Percentiles rank a stretch among this genome's conserved stretches.
Conservation (phyloP, 805 yeast species). For the Ogataea methylovora region DNA sequence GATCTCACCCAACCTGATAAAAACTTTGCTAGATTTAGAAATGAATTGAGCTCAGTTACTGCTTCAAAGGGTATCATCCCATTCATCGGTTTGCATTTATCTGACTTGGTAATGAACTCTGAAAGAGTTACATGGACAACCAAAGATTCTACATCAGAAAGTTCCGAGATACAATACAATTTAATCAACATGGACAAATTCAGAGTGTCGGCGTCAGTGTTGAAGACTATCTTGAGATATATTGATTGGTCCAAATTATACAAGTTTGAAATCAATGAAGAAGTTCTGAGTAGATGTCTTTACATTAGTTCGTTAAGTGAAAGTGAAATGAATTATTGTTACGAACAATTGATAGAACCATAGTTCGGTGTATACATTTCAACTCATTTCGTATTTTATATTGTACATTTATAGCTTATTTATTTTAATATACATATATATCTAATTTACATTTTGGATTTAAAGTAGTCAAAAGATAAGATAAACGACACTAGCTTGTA, state of each 20-base stretch:
- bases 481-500: background rate
- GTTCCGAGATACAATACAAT: conserved; percentile 17
- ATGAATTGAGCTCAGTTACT: conserved; percentile 46
- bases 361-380: background rate
- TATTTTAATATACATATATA: background rate
- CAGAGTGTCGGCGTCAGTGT: conserved; percentile 66
- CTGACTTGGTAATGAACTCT: conserved; percentile 73
- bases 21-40: conserved; percentile 64
- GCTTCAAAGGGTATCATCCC: conserved; percentile 80
- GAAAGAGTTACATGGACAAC: conserved; percentile 40
- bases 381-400: background rate
- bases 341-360: conserved; percentile 9
- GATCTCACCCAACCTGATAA: conserved; percentile 64
- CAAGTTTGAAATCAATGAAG: conserved; percentile 45
- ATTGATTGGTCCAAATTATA: conserved; percentile 82
- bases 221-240: conserved; percentile 67
- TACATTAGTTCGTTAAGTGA: conserved; percentile 69
- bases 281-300: conserved; percentile 73
- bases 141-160: conserved; percentile 1
- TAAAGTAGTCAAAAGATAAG: background rate
- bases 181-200: conserved; percentile 74
- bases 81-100: conserved; percentile 76
- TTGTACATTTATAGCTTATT: background rate
- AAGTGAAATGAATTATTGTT: conserved; percentile 54
- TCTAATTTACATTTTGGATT: background rate